Evolutionary conservation across 306 rosid species (phyloP).

Genomic region (Lathyrus oleraceus): DNA sequence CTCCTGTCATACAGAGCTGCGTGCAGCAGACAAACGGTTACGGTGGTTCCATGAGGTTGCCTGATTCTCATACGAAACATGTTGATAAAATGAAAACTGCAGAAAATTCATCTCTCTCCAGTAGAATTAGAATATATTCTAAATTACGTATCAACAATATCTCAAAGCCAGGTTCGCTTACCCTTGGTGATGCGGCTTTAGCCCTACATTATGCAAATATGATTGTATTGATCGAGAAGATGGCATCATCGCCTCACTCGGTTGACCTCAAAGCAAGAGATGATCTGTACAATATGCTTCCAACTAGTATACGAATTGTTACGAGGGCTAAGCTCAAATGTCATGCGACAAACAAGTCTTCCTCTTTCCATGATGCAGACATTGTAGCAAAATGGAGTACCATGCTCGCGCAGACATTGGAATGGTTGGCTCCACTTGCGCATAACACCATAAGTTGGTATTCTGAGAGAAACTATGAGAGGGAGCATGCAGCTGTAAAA

Average conservation of each 20-base stretch:
- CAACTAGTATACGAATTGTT: constrained; percentile 50
- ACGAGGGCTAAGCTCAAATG: constrained; percentile 64
- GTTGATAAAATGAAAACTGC: constrained; percentile 36
- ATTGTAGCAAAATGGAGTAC: constrained; percentile 57
- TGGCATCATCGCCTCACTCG: constrained; percentile 60
- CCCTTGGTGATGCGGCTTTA: constrained; percentile 72
- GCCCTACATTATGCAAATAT: constrained; percentile 80
- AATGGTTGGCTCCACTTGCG: constrained; percentile 86
- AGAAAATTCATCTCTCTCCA: constrained; percentile 44
- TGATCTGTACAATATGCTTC: constrained; percentile 74
- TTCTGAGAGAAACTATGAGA: constrained; percentile 74
- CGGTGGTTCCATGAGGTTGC: constrained; percentile 75
- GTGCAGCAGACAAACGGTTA: constrained; percentile 53
- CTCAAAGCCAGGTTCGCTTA: constrained; percentile 48
- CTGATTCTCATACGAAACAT: constrained; percentile 33
- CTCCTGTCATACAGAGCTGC: constrained; percentile 52
- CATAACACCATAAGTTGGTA: constrained; percentile 78
- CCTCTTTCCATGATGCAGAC: constrained; percentile 47
- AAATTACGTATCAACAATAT: constrained; percentile 49
- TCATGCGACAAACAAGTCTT: constrained; percentile 32
- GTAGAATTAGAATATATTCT: constrained; percentile 51
- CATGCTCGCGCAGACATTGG: constrained; percentile 49
- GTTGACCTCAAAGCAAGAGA: constrained; percentile 61
- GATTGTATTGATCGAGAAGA: constrained; percentile 62
- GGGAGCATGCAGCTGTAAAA: constrained; percentile 46